A percentile compares a stretch with the other conserved stretches of the same genome.
Conservation (phyloP, 352 stramenopile genomes). For the Globisporangium cederbergense region DNA sequence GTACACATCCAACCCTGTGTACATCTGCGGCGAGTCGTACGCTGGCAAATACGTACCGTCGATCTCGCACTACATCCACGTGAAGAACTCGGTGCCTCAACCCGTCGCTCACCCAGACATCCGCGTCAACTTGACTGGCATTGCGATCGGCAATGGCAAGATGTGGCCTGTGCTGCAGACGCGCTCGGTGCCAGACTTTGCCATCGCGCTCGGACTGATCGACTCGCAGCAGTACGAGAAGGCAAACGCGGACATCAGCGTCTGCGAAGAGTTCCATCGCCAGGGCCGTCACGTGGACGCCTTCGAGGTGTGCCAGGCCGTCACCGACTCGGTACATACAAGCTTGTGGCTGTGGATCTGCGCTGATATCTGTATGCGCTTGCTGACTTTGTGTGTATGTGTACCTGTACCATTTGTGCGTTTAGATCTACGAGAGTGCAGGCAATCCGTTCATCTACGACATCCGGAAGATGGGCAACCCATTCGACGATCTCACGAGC, state of each 20-base stretch:
- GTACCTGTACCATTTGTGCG: background rate
- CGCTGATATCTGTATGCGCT: background rate
- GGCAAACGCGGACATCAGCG: constrained; percentile 67
- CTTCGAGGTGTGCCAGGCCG: constrained; percentile 61
- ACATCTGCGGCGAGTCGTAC: constrained; percentile 91
- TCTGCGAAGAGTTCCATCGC: constrained; percentile 72
- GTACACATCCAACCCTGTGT: constrained; percentile 62
- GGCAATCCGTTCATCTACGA: constrained; percentile 87
- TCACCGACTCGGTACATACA: constrained; percentile 43
- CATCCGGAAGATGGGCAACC: constrained; percentile 60
- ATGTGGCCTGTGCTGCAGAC: constrained; percentile 85
- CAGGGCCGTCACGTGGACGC: constrained; percentile 72
- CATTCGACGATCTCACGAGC: constrained; percentile 49
- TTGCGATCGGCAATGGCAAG: constrained; percentile 89
- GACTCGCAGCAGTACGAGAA: constrained; percentile 81
- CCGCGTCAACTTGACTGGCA: constrained; percentile 75
- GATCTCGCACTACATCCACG: constrained; percentile 93
- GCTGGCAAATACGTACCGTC: constrained; percentile 96
- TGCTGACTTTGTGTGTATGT: background rate
- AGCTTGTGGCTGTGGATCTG: background rate
- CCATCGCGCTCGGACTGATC: constrained; percentile 74
- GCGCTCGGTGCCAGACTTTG: constrained; percentile 76
- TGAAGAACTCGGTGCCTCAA: constrained; percentile 57
- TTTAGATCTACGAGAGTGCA: constrained; percentile 64
- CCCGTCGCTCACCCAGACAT: constrained; percentile 25